Percentiles rank a stretch among this genome's conserved stretches.
Evolutionary conservation across 2,329 filamentous ascomycete genomes (phyloP).

Genomic region (Cladosporium sp.): DNA sequence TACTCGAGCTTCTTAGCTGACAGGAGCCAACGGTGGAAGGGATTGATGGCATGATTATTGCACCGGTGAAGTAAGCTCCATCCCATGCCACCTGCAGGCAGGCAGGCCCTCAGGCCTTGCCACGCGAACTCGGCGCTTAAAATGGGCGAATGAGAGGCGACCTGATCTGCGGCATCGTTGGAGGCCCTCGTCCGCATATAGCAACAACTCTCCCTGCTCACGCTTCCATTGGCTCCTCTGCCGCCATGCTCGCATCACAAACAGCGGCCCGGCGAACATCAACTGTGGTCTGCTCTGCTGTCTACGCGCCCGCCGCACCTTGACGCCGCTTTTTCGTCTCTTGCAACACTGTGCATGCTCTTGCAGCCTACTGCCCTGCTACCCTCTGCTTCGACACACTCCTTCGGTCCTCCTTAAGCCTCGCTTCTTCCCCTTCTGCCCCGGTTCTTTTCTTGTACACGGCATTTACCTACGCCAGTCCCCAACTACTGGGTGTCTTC

Average conservation of each 20-base stretch:
- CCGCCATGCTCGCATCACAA: slow-evolving; percentile 19
- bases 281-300: slow-evolving; percentile 3
- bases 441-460: slow-evolving; percentile 13
- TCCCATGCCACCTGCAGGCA: not conserved
- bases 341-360: slow-evolving; percentile 10
- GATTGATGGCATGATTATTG: not conserved
- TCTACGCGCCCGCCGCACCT: slow-evolving; percentile 19
- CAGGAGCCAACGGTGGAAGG: slow-evolving; percentile 1
- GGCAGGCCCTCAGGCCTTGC: not conserved
- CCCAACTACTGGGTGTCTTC: slow-evolving; percentile 9
- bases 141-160: slow-evolving; percentile 8
- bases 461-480: slow-evolving; percentile 14
- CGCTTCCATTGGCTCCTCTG: slow-evolving; percentile 15
- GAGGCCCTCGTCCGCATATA: slow-evolving; percentile 1
- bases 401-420: slow-evolving; percentile 17
- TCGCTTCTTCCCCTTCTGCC: slow-evolving; percentile 15
- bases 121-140: slow-evolving; percentile 11
- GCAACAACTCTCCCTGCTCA: slow-evolving; percentile 2
- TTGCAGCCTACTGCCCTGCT: not conserved
- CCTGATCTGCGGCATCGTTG: slow-evolving; percentile 10
- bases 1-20: slow-evolving; percentile 1
- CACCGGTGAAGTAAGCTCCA: slow-evolving; percentile 9
- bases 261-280: slow-evolving; percentile 18
- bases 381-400: slow-evolving; percentile 12
- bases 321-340: slow-evolving; percentile 17